Evolutionary conservation across 257 asterid species (phyloP), one percentile per base, ranked within the genome.

Genomic region (Echium plantagineum): DNA sequence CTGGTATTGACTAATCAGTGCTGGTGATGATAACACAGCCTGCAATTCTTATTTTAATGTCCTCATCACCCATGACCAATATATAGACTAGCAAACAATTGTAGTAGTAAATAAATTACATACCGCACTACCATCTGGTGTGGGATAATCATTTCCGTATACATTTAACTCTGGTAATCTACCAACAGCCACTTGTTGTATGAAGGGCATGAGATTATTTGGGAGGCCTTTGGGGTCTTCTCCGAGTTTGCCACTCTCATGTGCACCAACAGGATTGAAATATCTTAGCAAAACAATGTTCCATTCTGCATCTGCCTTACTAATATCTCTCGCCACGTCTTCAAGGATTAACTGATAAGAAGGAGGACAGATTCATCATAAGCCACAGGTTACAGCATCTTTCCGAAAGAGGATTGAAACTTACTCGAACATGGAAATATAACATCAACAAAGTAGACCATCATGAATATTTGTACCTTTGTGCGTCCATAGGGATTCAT

Each of bases 401-500:
- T 15, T 18, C 60, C 68, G 19, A 59, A 24, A 7, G 21, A 15
- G 47, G 51, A 4, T 42, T 10, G 28, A 56, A 21, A 24, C 21
- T 55, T 2, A 55, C 17, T 35, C 46, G 46, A 35, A 35, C 46
- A 35, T 35, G 46, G 46, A 9, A 28, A 9, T 9, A 6, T 42
- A 42, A 42, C 49, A 13, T 42, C 49, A 12, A 17, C 5, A 7
- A n/a, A 7, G 46, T 42, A 10, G 49, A 42, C 49, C 49, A 0
- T 42, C 48, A 13, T 42, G 16, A 17, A n/a, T 32, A 0, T 24
- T 10, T 22, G 67, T 63, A 88, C 98, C 95, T 91, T 91, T 17
- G 98, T 91, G 17, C 96, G 94, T 32, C 98, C 98, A 60, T 91
- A 91, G 42, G 98, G 98, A 76, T 81, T 91, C 98, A 88, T 88